A percentile compares a stretch with the other conserved stretches of the same genome.
These are phyloP conservation scores for Cercospora beticola DNA, from an alignment of 2,329 filamentous ascomycete species.

Conservation along the genomic window DNA sequence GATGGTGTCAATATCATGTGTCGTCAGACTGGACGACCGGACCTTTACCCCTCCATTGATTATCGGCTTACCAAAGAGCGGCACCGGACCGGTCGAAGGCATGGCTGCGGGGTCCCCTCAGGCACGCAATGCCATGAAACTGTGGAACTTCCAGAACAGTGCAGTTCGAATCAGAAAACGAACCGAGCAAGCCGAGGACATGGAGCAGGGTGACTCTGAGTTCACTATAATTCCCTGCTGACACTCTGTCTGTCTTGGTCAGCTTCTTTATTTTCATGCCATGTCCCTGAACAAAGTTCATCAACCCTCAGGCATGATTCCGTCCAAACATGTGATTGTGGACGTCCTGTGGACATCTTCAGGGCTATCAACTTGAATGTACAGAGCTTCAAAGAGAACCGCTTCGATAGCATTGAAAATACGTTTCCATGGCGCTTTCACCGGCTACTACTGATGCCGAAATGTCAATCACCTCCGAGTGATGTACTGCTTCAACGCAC, in stretches of 20 bases:
- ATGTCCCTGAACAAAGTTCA: not conserved
- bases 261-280: not conserved
- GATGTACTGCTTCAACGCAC: constrained; percentile 18
- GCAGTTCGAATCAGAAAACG: not conserved
- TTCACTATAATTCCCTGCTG: not conserved
- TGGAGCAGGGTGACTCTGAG: not conserved
- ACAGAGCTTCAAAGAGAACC: not conserved
- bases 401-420: not conserved
- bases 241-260: not conserved
- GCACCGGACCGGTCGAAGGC: not conserved
- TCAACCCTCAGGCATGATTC: not conserved
- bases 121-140: not conserved
- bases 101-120: not conserved
- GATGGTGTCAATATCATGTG: not conserved
- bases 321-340: not conserved
- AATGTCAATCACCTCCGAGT: not conserved
- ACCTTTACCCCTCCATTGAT: not conserved
- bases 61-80: not conserved
- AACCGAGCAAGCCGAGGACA: not conserved
- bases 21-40: not conserved
- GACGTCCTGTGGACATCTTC: not conserved
- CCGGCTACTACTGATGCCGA: not conserved
- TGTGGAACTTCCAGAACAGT: not conserved
- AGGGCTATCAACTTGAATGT: not conserved
- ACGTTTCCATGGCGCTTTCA: not conserved